These are phyloP conservation scores for Sporobolus alterniflorus DNA, from an alignment of 202 grass and related monocot species.

Conservation along the genomic window DNA sequence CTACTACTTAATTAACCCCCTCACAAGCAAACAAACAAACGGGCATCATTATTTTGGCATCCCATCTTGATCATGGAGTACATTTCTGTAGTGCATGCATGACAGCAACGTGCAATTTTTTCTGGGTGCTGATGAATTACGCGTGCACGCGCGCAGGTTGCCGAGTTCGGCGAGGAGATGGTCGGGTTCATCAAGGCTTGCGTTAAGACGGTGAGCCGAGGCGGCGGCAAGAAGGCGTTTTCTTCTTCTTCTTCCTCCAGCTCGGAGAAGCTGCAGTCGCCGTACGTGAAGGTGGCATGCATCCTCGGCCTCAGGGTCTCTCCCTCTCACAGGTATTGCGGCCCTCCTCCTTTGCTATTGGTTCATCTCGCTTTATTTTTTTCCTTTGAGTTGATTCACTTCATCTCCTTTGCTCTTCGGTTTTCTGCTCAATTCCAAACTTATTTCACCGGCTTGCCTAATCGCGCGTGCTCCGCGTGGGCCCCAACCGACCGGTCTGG, in stretches of 20 bases:
- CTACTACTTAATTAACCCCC: neutral
- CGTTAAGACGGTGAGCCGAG: constrained; percentile 51
- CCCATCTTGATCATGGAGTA: neutral
- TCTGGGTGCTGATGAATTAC: neutral
- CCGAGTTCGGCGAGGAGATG: constrained; percentile 58
- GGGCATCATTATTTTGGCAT: neutral
- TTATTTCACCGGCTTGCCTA: constrained; percentile 10
- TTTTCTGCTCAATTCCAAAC: neutral
- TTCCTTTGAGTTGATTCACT: neutral
- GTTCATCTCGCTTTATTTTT: neutral
- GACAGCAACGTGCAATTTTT: neutral
- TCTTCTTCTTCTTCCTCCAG: neutral
- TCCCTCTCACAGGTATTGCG: constrained; percentile 54
- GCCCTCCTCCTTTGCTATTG: neutral
- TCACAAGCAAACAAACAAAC: neutral
- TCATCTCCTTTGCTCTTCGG: neutral
- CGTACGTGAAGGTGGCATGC: constrained; percentile 53
- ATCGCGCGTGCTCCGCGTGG: neutral
- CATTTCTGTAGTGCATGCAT: neutral
- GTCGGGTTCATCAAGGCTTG: constrained; percentile 69
- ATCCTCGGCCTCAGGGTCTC: constrained; percentile 76
- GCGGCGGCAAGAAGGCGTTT: neutral
- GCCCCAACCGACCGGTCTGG: neutral
- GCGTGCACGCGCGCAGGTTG: constrained; percentile 43
- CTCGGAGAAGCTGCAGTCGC: neutral